Base-by-base conservation (phyloP, 2,329 filamentous ascomycete species). In the Anthostomella pinea region DNA sequence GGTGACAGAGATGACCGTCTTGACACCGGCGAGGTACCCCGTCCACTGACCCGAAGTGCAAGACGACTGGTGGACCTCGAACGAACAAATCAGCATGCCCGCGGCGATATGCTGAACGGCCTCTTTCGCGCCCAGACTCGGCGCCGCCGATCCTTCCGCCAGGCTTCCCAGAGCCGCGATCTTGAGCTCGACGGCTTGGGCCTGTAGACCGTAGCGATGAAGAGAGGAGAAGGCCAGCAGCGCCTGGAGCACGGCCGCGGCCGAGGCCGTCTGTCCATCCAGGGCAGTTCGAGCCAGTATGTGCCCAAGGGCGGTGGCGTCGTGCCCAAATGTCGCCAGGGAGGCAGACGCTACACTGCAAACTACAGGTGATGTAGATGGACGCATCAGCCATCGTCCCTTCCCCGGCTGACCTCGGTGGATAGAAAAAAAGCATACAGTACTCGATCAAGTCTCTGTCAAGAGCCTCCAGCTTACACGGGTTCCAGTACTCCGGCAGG, bases 1-100 rank as follows among this genome's bases (percentile, higher is more conserved):
- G 5, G 34, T 15, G 4, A 28, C 26, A 9, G 40, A 32, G 22
- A 56, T 52, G 5, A 57, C 32, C 9, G 43, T 33, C 38, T 52
- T 51, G 29, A 42, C 43, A 10, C 45, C 41, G 14, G 20, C 16
- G 17, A 51, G 24, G 21, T 48, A 46, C n/a, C 30, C 20, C 3
- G 33, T 34, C 48, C 48, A 51, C 15, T 51, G 38, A 15, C 44
- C 44, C 2, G 43, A 45, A 7, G 41, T 47, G 30, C 43, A 45
- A 10, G 35, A 26, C 22, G 30, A 30, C 14, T 36, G 27, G 15
- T 42, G 48, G 23, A 53, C 47, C 42, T 57, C 52, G 17, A 53
- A 49, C 3, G 52, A 55, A 35, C 38, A 56, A 9, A 58, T 24
- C 8, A 58, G 24, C 49, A 58, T 56, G 2, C 44, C 45, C 3